Evolutionary conservation across 2,329 filamentous ascomycete species (phyloP), one percentile per base, ranked within the genome.

Genomic region (Fusarium nematophilum): DNA sequence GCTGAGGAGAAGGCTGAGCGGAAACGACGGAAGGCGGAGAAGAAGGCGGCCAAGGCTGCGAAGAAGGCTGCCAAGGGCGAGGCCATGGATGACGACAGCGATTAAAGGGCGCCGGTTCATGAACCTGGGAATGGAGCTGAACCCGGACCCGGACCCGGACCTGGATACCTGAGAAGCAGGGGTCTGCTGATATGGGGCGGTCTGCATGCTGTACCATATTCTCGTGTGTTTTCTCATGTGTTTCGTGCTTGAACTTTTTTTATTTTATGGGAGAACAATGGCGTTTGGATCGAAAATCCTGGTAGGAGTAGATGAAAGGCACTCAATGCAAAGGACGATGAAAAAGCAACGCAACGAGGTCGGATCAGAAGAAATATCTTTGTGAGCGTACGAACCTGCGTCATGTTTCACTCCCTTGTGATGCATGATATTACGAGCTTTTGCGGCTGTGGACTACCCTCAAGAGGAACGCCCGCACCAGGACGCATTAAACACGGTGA

Each of bases 1-100:
- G 78, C 87, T 21, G 88, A 91, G 72, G 87, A 88, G 75, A 86
- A 85, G 77, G 83, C 83, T 5, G 83, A 85, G 76, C 81, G 83
- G 63, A 86, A 86, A 78, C 79, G 81, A 67, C 78, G 81, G 72
- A 86, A 85, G 78, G 83, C 83, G 2, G 83, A 85, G 74, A 86
- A 85, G 78, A 86, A 85, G 75, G 82, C 82, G 2, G 80, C 81
- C 66, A 84, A 84, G 75, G 78, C 80, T 36, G 80, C 81, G 49
- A 84, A 84, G 78, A 86, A 84, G 71, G 79, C 79, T 33, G 76
- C 77, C 59, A 76, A 83, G 70, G 82, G 78, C 57, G 77, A 79
- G 68, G 80, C 81, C 68, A 78, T 78, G 63, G 82, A 83, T 59
- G 80, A 81, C 54, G 81, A 84, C 69, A 84, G 81, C 66, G 82